These are phyloP conservation scores for Cephaloascus fragrans DNA, from an alignment of 805 yeast species.

Conservation along the genomic window DNA sequence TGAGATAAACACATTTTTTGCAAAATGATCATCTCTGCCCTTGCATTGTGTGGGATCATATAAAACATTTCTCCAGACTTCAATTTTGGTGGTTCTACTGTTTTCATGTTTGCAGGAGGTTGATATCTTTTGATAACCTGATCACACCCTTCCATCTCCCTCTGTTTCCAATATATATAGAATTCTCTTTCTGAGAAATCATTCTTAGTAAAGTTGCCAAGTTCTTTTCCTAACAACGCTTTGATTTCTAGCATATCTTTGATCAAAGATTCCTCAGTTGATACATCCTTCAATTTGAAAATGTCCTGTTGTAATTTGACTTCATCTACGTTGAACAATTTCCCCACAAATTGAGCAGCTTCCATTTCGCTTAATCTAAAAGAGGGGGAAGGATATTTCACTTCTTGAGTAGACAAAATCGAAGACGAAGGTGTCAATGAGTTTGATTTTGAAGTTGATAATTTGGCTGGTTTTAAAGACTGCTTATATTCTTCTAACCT, in stretches of 20 bases:
- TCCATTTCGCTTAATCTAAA: constrained; percentile 48
- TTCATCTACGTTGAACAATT: constrained; percentile 39
- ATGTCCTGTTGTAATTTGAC: constrained; percentile 47
- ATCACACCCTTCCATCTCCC: constrained; percentile 20
- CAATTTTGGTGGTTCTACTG: neutral
- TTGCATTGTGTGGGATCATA: constrained; percentile 4
- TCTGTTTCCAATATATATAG: constrained; percentile 31
- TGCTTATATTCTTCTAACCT: constrained; percentile 34
- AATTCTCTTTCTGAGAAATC: constrained; percentile 23
- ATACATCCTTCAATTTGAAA: constrained; percentile 23
- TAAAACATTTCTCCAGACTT: constrained; percentile 1
- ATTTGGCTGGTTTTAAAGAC: constrained; percentile 7
- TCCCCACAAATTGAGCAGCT: constrained; percentile 34
- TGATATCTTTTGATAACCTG: constrained; percentile 13
- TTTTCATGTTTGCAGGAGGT: constrained; percentile 1
- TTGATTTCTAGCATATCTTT: constrained; percentile 23
- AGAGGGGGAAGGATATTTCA: constrained; percentile 31
- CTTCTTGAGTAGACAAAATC: constrained; percentile 3
- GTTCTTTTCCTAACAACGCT: constrained; percentile 24
- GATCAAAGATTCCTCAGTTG: constrained; percentile 28
- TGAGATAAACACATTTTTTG: neutral
- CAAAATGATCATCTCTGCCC: neutral
- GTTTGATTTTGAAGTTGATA: neutral
- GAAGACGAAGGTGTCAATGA: neutral
- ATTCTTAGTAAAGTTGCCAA: constrained; percentile 3